Base-by-base conservation (phyloP, 2,329 filamentous ascomycete genomes). In the Monosporascus sp. region DNA sequence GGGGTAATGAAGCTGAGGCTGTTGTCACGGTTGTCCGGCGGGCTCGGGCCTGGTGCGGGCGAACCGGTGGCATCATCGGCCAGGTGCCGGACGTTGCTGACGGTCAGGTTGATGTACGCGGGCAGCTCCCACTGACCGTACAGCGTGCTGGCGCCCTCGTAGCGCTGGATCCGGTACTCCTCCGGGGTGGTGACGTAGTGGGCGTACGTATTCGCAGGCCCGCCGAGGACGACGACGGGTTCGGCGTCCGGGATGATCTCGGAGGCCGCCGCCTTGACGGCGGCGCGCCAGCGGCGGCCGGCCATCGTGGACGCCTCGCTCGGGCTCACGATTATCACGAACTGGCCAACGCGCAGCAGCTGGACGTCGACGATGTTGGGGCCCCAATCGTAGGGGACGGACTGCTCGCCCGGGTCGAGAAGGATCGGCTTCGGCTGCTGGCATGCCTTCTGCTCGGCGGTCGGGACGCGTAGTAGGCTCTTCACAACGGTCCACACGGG, bases 261-360 rank as follows among this genome's bases (percentile, higher is more conserved):
- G 11, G 61, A 55, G 1, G 67, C 62, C 6, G 79, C 80, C 43
- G 81, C 70, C 20, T 78, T 74, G 51, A 94, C 77, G 2, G 89
- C 86, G 55, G 81, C 77, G 62, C 87, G 88, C 92, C 92, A 97
- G 37, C 92, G 83, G 11, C 92, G 83, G 1, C 92, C 92, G 1
- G 89, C 81, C 92, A 96, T 97, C 8, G 92, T 96, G 0, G 89
- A 94, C 1, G 89, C 90, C 71, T 97, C 92, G 46, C 90, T 89
- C 0, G 91, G 87, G 27, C 87, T 87, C n/a, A 96, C 80, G 59
- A 96, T 86, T 58, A 96, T 88, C 56, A 95, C 76, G 48, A 96
- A 74, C 63, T 95, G 89, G 3, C 92, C 92, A 2, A 93, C 86
- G 22, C 92, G 86, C 16, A 96, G 75, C 19, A 89, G 74, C 69